phyloP scores from a whole-genome alignment of 805 yeast genomes.

The Hyphopichia homilentoma region DNA sequence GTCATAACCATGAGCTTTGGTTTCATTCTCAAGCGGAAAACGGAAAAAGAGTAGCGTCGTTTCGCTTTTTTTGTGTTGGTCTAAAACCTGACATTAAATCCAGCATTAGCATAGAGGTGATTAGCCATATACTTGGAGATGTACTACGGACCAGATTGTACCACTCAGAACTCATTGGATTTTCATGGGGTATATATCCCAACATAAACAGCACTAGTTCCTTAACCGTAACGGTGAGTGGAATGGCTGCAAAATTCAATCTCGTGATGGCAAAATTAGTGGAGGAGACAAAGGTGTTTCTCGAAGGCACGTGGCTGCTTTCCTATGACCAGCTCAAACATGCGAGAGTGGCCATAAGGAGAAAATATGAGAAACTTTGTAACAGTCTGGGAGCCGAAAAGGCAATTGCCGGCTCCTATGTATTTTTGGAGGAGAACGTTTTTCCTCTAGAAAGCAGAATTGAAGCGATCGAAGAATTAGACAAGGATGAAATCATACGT shows the following conservation, averaged over 20 bases:
- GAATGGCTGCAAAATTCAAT: conserved; percentile 42
- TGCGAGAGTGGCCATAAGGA: conserved; percentile 46
- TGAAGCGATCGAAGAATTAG: conserved; percentile 51
- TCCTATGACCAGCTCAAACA: conserved; percentile 34
- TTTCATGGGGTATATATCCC: conserved; percentile 53
- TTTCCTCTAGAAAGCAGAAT: conserved; percentile 55
- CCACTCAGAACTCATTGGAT: conserved; percentile 52
- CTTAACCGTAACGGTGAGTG: conserved; percentile 49
- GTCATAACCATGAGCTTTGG: conserved; percentile 50
- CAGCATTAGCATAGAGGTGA: conserved; percentile 50
- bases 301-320: conserved; percentile 7
- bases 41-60: conserved; percentile 35
- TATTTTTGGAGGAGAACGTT: conserved; percentile 52
- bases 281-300: conserved; percentile 21
- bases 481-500: conserved; percentile 30
- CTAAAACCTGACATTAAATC: conserved; percentile 30
- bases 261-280: conserved; percentile 31
- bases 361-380: conserved; percentile 42
- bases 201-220: conserved; percentile 54
- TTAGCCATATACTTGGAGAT: conserved; percentile 45
- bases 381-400: conserved; percentile 44
- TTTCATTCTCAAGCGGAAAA: conserved; percentile 28
- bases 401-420: conserved; percentile 47
- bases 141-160: conserved; percentile 43
- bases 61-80: conserved; percentile 38